These are phyloP conservation scores for Mrakiaceae sp. DNA, from an alignment of 1,284 basidiomycete species.

Conservation along the genomic window DNA sequence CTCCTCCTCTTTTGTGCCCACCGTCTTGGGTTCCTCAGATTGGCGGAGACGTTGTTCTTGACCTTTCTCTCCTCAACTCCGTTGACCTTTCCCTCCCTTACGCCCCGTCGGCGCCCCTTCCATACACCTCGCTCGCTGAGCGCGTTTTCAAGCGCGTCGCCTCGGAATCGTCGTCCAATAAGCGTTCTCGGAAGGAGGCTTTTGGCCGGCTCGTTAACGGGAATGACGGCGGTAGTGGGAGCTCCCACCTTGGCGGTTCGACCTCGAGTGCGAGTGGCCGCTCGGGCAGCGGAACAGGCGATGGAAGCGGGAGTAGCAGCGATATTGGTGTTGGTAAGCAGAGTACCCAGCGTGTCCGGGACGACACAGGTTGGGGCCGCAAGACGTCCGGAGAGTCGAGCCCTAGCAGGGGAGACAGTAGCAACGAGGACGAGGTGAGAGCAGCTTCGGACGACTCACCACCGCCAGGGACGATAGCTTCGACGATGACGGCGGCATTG, in stretches of 20 bases:
- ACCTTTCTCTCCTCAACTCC: constrained; percentile 10
- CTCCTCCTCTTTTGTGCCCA: background rate
- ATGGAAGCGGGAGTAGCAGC: constrained; percentile 8
- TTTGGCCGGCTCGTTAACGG: background rate
- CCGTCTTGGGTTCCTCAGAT: background rate
- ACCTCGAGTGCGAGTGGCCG: background rate
- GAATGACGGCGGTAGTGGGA: background rate
- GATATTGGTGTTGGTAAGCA: background rate
- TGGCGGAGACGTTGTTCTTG: constrained; percentile 9
- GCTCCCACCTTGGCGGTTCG: background rate
- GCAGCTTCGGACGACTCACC: background rate
- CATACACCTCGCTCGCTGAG: background rate
- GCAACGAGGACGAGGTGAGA: background rate
- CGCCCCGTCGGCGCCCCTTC: background rate
- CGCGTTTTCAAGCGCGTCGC: background rate
- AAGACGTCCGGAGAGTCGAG: background rate
- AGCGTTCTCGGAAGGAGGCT: background rate
- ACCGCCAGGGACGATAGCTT: background rate
- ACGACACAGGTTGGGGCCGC: constrained; percentile 8
- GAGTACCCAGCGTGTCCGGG: background rate
- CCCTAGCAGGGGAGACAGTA: background rate
- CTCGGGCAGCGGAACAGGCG: background rate
- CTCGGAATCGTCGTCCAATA: background rate
- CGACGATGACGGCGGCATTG: background rate
- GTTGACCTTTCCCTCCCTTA: background rate